Base-by-base conservation (phyloP, 2,329 filamentous ascomycete species). In the Fusarium pseudonygamai region DNA sequence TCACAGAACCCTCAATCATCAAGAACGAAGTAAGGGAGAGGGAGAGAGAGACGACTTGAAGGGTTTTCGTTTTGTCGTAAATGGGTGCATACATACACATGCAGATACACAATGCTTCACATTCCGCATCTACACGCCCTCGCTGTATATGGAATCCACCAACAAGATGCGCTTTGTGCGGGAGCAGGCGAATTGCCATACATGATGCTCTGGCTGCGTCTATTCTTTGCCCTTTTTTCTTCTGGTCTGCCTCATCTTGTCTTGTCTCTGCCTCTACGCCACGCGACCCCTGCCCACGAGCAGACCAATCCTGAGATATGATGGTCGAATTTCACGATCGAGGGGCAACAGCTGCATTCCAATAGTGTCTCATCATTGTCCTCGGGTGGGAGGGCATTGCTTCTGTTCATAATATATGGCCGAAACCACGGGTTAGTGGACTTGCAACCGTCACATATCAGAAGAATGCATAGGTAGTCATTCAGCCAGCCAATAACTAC, bases 181-280 rank as follows among this genome's bases (percentile, higher is more conserved):
- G 47, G 45, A 74, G 47, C 45, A 57, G 62, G 42, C 45, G 30
- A 56, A 61, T 56, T 40, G 42, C 42, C 62, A 64, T 68, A 47
- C 37, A 37, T 37, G 28, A 3, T 42, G 18, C 50, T 55, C 20
- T 57, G 50, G 36, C 55, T 46, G 64, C 45, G 49, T 57, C 55
- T 65, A 24, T 37, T 18, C n/a, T 36, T 49, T 36, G 20, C 40
- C 42, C 32, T 40, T 30, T 39, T 56, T 43, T 45, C 55, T 40
- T 60, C 32, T 71, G 50, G 49, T 58, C 49, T 64, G 49, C 68
- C 55, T 69, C 64, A 59, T 64, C n/a, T 65, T 65, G 62, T 64
- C 68, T 71, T 67, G 65, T 73, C 67, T 73, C 67, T 72, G 39
- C 12, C 34, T 55, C n/a, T 28, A 50, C 71, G 64, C 71, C 71